Percentiles rank a stretch among this genome's conserved stretches.
These are phyloP conservation scores for Russula vinacea DNA, from an alignment of 768 basidiomycete species.

Conservation along the genomic window DNA sequence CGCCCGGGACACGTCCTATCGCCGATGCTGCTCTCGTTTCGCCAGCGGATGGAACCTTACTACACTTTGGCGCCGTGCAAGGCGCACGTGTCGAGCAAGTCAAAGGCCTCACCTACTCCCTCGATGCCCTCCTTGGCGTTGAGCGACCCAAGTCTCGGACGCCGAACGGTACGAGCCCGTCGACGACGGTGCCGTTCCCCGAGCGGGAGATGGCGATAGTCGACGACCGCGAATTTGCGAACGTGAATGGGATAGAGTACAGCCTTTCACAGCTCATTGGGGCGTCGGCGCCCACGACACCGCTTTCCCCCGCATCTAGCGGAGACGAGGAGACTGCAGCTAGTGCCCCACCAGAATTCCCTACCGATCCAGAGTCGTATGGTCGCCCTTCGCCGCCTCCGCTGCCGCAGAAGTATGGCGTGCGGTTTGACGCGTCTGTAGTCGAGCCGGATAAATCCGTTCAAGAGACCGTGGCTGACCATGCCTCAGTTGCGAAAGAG, in stretches of 20 bases:
- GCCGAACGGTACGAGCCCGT: neutral
- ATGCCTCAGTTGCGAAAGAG: constrained; percentile 66
- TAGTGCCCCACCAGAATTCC: constrained; percentile 24
- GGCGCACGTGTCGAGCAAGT: constrained; percentile 87
- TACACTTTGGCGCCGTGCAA: constrained; percentile 87
- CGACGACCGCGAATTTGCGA: constrained; percentile 87
- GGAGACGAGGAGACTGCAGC: constrained; percentile 28
- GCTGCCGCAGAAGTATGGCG: constrained; percentile 52
- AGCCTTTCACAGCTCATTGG: constrained; percentile 89
- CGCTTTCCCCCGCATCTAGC: constrained; percentile 34
- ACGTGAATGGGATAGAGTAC: constrained; percentile 96
- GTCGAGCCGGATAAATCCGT: constrained; percentile 50
- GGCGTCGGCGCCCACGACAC: constrained; percentile 39
- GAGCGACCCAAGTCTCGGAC: constrained; percentile 46
- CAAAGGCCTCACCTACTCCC: constrained; percentile 95
- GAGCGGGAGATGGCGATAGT: constrained; percentile 58
- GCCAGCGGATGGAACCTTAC: constrained; percentile 89
- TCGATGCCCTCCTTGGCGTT: constrained; percentile 87
- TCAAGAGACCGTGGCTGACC: constrained; percentile 59
- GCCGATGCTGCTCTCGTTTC: constrained; percentile 60
- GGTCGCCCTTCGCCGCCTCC: constrained; percentile 34
- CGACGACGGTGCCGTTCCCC: constrained; percentile 40
- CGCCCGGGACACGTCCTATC: constrained; percentile 77
- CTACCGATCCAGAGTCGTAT: constrained; percentile 25
- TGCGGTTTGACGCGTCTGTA: constrained; percentile 73